phyloP scores from a whole-genome alignment of 805 yeast species.

The Starmerella vaccinii region DNA sequence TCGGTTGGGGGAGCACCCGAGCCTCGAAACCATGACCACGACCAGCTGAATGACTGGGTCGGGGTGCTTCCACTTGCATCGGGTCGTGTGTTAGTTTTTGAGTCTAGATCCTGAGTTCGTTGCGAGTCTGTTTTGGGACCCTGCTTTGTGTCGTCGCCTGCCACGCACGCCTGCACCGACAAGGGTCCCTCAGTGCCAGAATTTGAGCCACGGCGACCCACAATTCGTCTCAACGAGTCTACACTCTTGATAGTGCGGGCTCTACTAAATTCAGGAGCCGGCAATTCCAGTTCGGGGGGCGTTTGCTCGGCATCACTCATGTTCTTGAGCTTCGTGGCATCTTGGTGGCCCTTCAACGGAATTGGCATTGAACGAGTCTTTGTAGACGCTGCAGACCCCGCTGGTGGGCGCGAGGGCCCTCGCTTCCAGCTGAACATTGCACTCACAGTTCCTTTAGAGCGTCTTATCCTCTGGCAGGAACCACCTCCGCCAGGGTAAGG shows the following conservation, averaged over 20 bases:
- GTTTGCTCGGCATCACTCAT: background rate
- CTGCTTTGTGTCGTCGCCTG: background rate
- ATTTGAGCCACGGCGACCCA: background rate
- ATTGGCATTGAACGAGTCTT: background rate
- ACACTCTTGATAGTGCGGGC: background rate
- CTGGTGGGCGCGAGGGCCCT: background rate
- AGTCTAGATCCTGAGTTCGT: background rate
- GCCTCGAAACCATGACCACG: background rate
- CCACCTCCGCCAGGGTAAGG: background rate
- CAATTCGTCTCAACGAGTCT: slow-evolving; percentile 1
- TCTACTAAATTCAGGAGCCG: background rate
- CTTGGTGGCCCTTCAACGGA: background rate
- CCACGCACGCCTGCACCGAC: background rate
- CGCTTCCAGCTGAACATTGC: slow-evolving; percentile 2
- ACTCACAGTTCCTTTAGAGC: background rate
- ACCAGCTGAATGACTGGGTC: background rate
- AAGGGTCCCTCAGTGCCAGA: background rate
- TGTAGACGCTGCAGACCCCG: background rate
- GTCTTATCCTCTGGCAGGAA: background rate
- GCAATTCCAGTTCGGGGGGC: background rate
- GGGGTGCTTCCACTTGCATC: background rate
- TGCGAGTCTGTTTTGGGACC: background rate
- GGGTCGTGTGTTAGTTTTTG: background rate
- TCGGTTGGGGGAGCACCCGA: background rate
- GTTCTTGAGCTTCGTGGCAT: slow-evolving; percentile 1